Evolutionary conservation across 2,329 filamentous ascomycete genomes (phyloP), one percentile per base, ranked within the genome.

Genomic region (Amphichorda felina): DNA sequence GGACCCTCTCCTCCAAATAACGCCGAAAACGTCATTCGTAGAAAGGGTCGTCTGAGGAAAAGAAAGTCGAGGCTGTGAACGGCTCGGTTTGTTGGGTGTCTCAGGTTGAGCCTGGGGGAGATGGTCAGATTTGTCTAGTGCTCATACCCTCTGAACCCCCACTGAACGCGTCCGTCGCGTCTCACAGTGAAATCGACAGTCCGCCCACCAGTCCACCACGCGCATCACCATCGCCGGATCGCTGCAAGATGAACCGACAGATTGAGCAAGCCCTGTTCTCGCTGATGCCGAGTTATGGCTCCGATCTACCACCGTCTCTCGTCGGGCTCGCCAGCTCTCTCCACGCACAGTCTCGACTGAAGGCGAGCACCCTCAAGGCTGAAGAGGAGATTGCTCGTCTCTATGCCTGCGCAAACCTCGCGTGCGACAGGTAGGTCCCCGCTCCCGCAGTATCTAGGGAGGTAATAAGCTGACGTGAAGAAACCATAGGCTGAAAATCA

Each of bases 321-420:
- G 57, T 84, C 38, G 74, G 82, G 38, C 68, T 88, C 8, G 77
- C 85, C 1, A 66, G 70, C 35, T 85, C 80, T 8, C 64, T 94
- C 6, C 72, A 93, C 30, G 79, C 83, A 2, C 86, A 91, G 56
- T 93, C 86, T 10, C 76, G 84, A 24, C 75, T 78, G 50, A 79
- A 77, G 48, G 85, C 84, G 34, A 79, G 75, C 49, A 81, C 73
- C 13, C 66, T 95, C 36, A 93, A 87, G 53, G 70, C 78, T 3
- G 85, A 93, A 38, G 87, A 94, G 55, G 88, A 95, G 55, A 77
- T 91, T 43, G 85, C 81, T n/a, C 72, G 88, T 15, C 70, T 74
- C 4, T 91, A 91, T 55, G 82, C 81, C 4, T 94, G 87, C 54
- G 82, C 84, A 11, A 80, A 94, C 57, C 72, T 98, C 40, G 91